Base-by-base conservation (phyloP, 2,329 filamentous ascomycete genomes). In the Paramyrothecium sp. region DNA sequence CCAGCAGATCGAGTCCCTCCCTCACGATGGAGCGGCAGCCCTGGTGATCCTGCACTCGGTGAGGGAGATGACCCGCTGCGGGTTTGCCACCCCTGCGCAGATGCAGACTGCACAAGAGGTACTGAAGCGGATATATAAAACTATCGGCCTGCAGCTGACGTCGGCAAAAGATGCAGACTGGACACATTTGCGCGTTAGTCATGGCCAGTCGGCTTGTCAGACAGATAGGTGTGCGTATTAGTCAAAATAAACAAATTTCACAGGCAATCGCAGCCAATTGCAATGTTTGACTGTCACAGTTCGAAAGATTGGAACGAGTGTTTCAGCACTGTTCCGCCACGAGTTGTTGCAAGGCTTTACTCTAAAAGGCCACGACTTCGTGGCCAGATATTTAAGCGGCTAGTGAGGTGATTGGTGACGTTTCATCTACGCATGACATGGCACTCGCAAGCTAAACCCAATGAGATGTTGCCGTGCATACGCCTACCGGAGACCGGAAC, bases 31-130 rank as follows among this genome's bases (percentile, higher is more conserved):
- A 0, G 71, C 71, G 0, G 67, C 62, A 2, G 71, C 67, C 16
- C 64, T 73, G 13, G 54, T 70, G 48, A 71, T 71, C 19, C 60
- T 66, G 2, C 66, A 72, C 23, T 68, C 70, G 0, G 66, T 73
- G 38, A 66, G 67, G 33, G 60, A 73, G 34, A 63, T 73, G 34
- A 61, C 65, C n/a, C 63, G 63, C 19, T 73, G 70, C 55, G 60
- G 63, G 8, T 71, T 67, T 53, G 60, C 61, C 4, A 68, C 62
- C 7, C 51, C 63, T 0, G 59, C 57, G 2, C 71, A 73, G 47
- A 44, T 55, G 7, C 54, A 62, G 7, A 62, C 56, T 21, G 64
- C 69, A 3, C 52, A 44, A 19, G 54, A 55, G 7, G 65, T 69
- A 13, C 55, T 73, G 22, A 57, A 54, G 4, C 60, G 70, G 13